Evolutionary conservation across 192 early-diverging fungal species (phyloP), one percentile per base, ranked within the genome.

Genomic region (Lunasporangiospora selenospora): DNA sequence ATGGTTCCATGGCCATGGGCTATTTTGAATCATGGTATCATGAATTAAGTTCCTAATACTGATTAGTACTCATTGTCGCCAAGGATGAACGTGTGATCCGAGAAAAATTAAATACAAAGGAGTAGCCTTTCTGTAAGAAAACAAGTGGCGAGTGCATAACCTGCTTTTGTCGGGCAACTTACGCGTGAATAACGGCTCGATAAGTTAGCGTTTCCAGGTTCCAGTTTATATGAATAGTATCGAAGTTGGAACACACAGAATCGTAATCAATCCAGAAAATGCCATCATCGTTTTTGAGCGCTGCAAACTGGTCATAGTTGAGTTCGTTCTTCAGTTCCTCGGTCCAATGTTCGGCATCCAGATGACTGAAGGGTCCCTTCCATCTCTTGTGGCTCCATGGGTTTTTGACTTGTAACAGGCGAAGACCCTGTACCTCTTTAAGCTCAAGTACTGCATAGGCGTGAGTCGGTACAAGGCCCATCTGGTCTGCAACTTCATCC

Each of bases 261-360:
- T 87, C 89, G 62, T 84, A 98, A 53, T 93, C 86, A 23, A 98
- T 93, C 92, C 94, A 95, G 62, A 96, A 96, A 1, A 92, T 87
- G 50, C 94, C 94, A 52, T 92, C 88, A 62, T 96, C 94, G 43
- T 82, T 77, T 41, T 85, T 64, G 29, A 83, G 73, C 12, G 91
- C 91, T 4, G 54, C 65, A 32, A 75, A 59, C 10, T 86, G 90
- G 59, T 95, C 90, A 73, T 90, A 96, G 52, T 87, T 80, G 33
- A 96, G 77, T 11, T 66, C 81, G 29, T 59, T 50, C 69, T 78
- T 90, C 38, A 94, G 65, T 13, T 87, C 82, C 4, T 81, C 75
- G 2, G 91, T 92, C 94, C 94, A 96, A 23, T 70, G 70, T 7
- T 67, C 58, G 12, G 58, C 76, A 65, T 91, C 87, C 3, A 85